Base-by-base conservation (phyloP, 2,329 filamentous ascomycete genomes). In the Orbilia brochopaga region DNA sequence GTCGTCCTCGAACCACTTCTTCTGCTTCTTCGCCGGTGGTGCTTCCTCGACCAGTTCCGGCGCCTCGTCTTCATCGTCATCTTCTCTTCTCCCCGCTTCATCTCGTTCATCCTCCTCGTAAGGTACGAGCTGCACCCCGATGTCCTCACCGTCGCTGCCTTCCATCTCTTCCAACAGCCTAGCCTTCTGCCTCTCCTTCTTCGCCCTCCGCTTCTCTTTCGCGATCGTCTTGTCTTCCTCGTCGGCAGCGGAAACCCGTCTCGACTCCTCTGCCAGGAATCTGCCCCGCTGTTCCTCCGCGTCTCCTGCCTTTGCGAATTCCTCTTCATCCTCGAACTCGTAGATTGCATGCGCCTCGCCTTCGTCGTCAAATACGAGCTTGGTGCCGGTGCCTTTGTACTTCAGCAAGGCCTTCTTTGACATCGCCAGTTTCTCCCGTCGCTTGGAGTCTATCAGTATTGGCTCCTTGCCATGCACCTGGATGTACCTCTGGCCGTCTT, bases 351-450 rank as follows among this genome's bases (percentile, higher is more conserved):
- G 92, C 1, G 92, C 84, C 73, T 90, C 88, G 75, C 92, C 93
- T 32, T 97, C 91, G 53, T 96, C 92, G 80, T 97, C 93, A 79
- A 93, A 99, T 3, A 97, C 84, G 6, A 97, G 82, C 79, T 94
- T 96, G 44, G 86, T 88, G 11, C 91, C 90, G 78, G 89, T 90
- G 78, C 91, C 90, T 83, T 92, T 95, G 83, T 91, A 90, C 79
- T 96, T 94, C 78, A 91, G 85, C 75, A 97, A 85, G 80, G 95
- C 90, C 84, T 96, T 96, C 84, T 97, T 97, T 19, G 90, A 95
- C 77, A 89, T 89, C 75, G 97, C 85, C n/a, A 96, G 85, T 82
- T 97, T 97, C 81, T 96, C 93, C 75, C 92, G 88, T 23, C 94
- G 91, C 80, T 97, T 95, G 11, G 92, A 96, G 81, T 99, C 94